Evolutionary conservation across 2,329 filamentous ascomycete genomes (phyloP).

Genomic region (Periconia sp.): DNA sequence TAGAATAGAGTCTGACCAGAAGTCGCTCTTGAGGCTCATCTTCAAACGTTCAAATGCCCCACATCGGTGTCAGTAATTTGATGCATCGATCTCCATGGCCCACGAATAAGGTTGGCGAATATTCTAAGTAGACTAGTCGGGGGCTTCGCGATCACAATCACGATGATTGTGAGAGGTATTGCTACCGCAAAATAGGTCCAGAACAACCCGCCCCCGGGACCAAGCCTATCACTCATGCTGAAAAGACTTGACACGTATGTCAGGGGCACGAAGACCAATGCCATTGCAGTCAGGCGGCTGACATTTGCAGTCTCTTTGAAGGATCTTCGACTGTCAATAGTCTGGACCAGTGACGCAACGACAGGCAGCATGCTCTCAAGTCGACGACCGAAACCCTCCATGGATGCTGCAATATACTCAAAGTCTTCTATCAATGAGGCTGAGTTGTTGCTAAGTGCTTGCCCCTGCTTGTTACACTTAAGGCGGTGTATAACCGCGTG

Average conservation of each 20-base stretch:
- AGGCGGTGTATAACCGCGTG: no score
- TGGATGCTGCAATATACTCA: slow-evolving; percentile 9
- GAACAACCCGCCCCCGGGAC: slow-evolving; percentile 17
- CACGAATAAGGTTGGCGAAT: no score
- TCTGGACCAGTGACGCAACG: slow-evolving; percentile 23
- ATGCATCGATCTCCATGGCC: no score
- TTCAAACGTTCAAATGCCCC: no score
- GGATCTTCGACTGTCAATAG: slow-evolving; percentile 20
- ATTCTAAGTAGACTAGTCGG: no score
- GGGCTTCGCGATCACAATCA: slow-evolving; percentile 10
- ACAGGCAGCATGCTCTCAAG: slow-evolving; percentile 26
- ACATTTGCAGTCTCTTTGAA: slow-evolving; percentile 25
- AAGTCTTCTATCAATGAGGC: no score
- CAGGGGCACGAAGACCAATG: slow-evolving; percentile 28
- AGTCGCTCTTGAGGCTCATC: no score
- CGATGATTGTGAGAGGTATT: slow-evolving; percentile 15
- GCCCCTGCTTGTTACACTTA: no score
- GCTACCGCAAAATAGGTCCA: slow-evolving; percentile 29
- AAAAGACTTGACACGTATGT: slow-evolving; percentile 25
- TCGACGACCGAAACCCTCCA: slow-evolving; percentile 7
- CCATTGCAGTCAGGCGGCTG: slow-evolving; percentile 25
- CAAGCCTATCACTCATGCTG: slow-evolving; percentile 22
- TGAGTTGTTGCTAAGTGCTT: no score
- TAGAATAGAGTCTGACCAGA: no score
- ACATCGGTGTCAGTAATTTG: no score